A percentile compares a stretch with the other conserved stretches of the same genome.
Evolutionary conservation across 2,329 filamentous ascomycete genomes (phyloP).

Genomic region (Colletotrichum abscissum): DNA sequence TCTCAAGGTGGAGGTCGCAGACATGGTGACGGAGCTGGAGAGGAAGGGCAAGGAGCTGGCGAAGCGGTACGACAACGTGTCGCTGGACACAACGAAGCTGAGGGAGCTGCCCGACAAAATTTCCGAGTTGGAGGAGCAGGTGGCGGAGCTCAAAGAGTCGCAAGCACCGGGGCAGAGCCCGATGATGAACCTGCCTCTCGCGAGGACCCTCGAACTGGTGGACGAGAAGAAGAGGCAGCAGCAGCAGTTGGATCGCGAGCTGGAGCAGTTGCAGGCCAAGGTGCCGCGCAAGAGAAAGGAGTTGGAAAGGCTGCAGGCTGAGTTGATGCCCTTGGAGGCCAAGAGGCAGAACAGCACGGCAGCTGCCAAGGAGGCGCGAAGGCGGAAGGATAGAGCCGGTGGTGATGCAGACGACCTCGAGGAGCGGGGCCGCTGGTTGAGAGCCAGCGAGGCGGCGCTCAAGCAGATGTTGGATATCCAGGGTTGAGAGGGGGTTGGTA

Average conservation of each 20-base stretch:
- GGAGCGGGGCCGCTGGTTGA: conserved; percentile 80
- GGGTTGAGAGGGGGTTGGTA: conserved; percentile 40
- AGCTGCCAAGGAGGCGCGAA: conserved; percentile 77
- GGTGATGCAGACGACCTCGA: conserved; percentile 80
- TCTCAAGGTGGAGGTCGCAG: conserved; percentile 82
- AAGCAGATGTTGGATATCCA: conserved; percentile 71
- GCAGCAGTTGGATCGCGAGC: conserved; percentile 69
- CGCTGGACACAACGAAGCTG: conserved; percentile 60
- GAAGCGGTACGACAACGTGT: conserved; percentile 61
- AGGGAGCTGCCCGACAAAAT: conserved; percentile 64
- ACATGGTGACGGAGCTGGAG: conserved; percentile 80
- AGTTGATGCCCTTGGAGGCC: conserved; percentile 75
- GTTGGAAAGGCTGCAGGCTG: conserved; percentile 73
- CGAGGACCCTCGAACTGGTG: conserved; percentile 66
- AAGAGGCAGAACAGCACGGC: conserved; percentile 73
- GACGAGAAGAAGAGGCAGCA: conserved; percentile 62
- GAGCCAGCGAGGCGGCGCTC: conserved; percentile 73
- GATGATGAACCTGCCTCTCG: conserved; percentile 66
- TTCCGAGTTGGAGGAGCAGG: conserved; percentile 57
- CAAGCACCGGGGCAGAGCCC: conserved; percentile 53
- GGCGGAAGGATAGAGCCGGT: conserved; percentile 74
- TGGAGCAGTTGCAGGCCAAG: conserved; percentile 72
- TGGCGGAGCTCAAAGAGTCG: conserved; percentile 56
- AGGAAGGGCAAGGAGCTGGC: conserved; percentile 68
- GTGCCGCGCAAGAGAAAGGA: conserved; percentile 75